Percentiles rank a stretch among this genome's conserved stretches.
Evolutionary conservation across 352 stramenopile species (phyloP).

Genomic region (Phytophthora capsici): DNA sequence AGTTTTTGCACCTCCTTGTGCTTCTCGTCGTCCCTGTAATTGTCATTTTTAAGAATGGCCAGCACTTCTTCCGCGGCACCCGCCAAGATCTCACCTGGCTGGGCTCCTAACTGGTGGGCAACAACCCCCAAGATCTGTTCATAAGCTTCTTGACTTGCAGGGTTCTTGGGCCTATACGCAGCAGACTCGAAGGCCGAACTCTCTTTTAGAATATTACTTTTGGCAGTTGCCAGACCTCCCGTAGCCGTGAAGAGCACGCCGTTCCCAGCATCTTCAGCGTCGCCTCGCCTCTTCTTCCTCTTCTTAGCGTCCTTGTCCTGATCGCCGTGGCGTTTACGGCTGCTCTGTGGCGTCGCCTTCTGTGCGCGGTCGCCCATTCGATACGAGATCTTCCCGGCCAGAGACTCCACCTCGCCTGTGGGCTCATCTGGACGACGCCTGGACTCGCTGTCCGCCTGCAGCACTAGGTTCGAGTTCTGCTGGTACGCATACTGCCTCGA

Average conservation of each 20-base stretch:
- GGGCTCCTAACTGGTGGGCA: slow-evolving; percentile 78
- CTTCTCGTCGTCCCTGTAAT: slow-evolving; percentile 86
- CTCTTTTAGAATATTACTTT: slow-evolving; percentile 74
- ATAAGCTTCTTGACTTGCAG: slow-evolving; percentile 89
- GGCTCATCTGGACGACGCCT: slow-evolving; percentile 81
- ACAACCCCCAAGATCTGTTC: slow-evolving; percentile 89
- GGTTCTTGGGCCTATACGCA: slow-evolving; percentile 89
- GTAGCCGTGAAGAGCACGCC: slow-evolving; percentile 63
- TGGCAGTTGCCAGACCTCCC: slow-evolving; percentile 46
- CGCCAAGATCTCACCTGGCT: slow-evolving; percentile 91
- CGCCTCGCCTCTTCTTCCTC: slow-evolving; percentile 69
- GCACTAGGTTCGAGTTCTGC: slow-evolving; percentile 95
- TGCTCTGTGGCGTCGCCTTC: slow-evolving; percentile 57
- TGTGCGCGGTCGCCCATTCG: slow-evolving; percentile 88
- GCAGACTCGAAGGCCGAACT: slow-evolving; percentile 78
- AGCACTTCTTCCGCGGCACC: slow-evolving; percentile 94
- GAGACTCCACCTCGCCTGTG: slow-evolving; percentile 88
- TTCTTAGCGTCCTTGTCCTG: background rate
- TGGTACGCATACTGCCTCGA: slow-evolving; percentile 93
- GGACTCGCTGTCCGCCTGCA: slow-evolving; percentile 91
- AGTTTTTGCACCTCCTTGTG: slow-evolving; percentile 85
- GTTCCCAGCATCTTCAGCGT: slow-evolving; percentile 30
- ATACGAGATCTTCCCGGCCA: slow-evolving; percentile 78
- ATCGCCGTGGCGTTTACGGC: slow-evolving; percentile 41
- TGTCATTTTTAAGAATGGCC: slow-evolving; percentile 92